Base-by-base conservation (phyloP, 2,329 filamentous ascomycete genomes). In the Ascochyta viciae-villosae region DNA sequence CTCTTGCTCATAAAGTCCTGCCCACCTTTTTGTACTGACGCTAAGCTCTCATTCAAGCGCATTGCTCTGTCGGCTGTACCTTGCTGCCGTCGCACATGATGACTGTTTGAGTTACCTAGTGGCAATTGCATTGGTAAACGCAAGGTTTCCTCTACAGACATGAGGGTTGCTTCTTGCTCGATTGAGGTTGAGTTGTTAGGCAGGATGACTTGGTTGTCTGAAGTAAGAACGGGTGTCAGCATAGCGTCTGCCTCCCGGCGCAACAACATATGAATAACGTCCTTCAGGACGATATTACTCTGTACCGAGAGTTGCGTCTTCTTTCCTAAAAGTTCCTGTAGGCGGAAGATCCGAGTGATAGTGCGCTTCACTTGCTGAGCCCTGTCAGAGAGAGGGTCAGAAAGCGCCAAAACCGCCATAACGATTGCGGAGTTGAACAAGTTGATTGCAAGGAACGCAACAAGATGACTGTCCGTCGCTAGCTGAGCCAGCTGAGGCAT, bases 371-470 rank as follows among this genome's bases (percentile, higher is more conserved):
- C 73, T 39, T 75, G 72, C 57, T 80, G 78, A 1, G 78, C 77
- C 26, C 69, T 65, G 44, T 79, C 73, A 0, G 77, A 78, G 1
- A 81, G 71, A 0, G 77, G 76, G 27, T 80, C 73, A 2, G 77
- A 77, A 2, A 80, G 66, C 1, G 79, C 77, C 35, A 77, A 68
- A 1, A 80, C 71, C 23, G 76, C 74, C 47, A 81, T 67, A 12
- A 80, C 78, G 24, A 80, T 75, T 6, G 77, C 75, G 1, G 78
- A 76, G 43, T 78, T 78, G 67, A 80, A 80, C 10, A 80, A 56
- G 50, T 80, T 80, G 58, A 80, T 78, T 3, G 76, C 78, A 16
- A 80, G 63, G 51, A 80, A 80, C 6, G 77, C 74, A 6, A 78
- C 76, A 5, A 79, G 66, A 56, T 81, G 78, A n/a, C 74, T 79